Percentiles rank a stretch among this genome's conserved stretches.
These are phyloP conservation scores for Penicillium canariense DNA, from an alignment of 495 filamentous ascomycete genomes.

Conservation along the genomic window DNA sequence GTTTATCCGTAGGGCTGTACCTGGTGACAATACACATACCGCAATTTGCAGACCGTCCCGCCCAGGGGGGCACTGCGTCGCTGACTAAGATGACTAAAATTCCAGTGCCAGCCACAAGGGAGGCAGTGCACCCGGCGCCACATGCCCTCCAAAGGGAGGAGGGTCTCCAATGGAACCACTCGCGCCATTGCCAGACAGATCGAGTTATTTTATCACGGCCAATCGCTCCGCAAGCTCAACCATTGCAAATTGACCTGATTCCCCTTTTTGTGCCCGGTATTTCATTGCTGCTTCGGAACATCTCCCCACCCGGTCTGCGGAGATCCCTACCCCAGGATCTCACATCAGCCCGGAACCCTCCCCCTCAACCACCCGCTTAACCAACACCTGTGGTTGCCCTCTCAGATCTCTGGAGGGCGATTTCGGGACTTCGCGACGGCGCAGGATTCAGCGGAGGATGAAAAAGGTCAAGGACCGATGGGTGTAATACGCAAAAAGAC, in stretches of 20 bases:
- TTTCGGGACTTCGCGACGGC: constrained; percentile 32
- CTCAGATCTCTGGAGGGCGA: constrained; percentile 34
- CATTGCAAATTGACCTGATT: not conserved
- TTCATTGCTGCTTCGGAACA: constrained; percentile 2
- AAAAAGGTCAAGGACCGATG: constrained; percentile 56
- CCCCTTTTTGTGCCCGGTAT: not conserved
- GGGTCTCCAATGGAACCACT: not conserved
- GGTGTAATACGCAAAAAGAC: constrained; percentile 97
- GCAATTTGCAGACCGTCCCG: no score
- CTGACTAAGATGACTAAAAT: not conserved
- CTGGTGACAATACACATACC: not conserved
- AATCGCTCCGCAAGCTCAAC: not conserved
- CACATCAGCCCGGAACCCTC: constrained; percentile 15
- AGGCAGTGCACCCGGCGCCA: constrained; percentile 15
- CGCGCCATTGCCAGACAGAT: not conserved
- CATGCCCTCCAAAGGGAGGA: not conserved
- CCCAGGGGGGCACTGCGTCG: not conserved
- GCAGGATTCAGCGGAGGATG: constrained; percentile 42
- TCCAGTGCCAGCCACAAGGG: constrained; percentile 6
- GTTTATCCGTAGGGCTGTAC: not conserved
- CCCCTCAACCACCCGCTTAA: constrained; percentile 1
- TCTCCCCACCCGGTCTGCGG: constrained; percentile 22
- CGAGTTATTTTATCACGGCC: not conserved
- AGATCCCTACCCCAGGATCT: constrained; percentile 27
- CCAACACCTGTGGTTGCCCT: constrained; percentile 25